Base-by-base conservation (phyloP, 176 grass and related monocot species). In the Metroxylon sagu region DNA sequence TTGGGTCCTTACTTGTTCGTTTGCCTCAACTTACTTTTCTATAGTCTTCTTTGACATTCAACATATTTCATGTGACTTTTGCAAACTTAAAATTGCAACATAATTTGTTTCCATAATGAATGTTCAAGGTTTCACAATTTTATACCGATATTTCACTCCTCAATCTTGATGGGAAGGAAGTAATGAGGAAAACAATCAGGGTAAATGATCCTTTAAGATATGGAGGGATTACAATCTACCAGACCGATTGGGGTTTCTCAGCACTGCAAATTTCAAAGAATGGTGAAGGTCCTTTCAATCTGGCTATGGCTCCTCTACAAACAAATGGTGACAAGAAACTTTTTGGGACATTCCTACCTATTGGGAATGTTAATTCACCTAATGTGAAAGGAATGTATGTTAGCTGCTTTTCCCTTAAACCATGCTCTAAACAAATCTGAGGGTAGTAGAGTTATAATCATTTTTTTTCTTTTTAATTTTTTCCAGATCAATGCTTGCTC, bases 201-300 rank as follows among this genome's bases (percentile, higher is more conserved):
- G 87, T 98, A 49, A 98, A 92, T 54, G 93, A 97, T 62, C 93
- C 93, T 16, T 67, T 97, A 29, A 85, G 87, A 74, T 98, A 92
- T 18, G 79, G 76, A 48, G 84, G 84, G 28, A 19, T 92, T 64
- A 98, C 93, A 3, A 92, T 98, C 48, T 98, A 92, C 74, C 93
- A 98, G 77, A 98, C 87, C 3, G 93, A 98, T 8, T 98, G 87
- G 84, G 79, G 84, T 52, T 88, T 98, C 71, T 98, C 93, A 25
- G 93, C 87, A 58, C 65, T 98, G 31, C 82, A 88, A 76, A 83
- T 92, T 52, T 82, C 74, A 53, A 98, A 81, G 82, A 92, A 98
- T 71, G 87, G 84, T 65, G 87, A 98, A 72, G 93, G 87, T 5
- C 84, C 93, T 63, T 92, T 85, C 54, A 98, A 98, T 71, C 77